Evolutionary conservation across 2,329 filamentous ascomycete species (phyloP).

Genomic region (Capronia coronata): DNA sequence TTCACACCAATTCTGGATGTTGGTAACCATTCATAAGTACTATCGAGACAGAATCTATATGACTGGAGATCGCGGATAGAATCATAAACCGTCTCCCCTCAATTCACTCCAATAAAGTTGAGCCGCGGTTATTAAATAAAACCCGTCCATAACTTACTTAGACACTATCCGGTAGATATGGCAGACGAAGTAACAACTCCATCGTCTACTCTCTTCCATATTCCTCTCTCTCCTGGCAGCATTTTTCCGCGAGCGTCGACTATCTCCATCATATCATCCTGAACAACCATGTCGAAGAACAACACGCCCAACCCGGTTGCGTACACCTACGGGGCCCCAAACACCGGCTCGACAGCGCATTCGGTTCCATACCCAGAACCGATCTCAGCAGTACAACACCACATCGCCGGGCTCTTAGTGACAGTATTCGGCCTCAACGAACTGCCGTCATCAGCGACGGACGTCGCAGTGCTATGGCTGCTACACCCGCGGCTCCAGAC

Average conservation of each 20-base stretch:
- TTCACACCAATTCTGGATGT: too few relatives aligned
- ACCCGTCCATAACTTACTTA: neutral
- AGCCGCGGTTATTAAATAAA: neutral
- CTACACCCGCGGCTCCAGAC: conserved; percentile 70
- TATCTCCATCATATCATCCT: too few relatives aligned
- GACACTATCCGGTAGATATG: too few relatives aligned
- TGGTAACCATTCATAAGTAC: too few relatives aligned
- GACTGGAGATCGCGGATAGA: too few relatives aligned
- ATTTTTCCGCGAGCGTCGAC: too few relatives aligned
- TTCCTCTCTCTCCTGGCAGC: too few relatives aligned
- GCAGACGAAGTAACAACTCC: too few relatives aligned
- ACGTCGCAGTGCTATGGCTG: conserved; percentile 79
- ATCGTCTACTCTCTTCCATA: too few relatives aligned
- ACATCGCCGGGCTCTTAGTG: conserved; percentile 70
- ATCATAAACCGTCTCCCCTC: neutral
- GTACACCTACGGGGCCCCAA: conserved; percentile 24
- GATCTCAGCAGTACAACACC: conserved; percentile 44
- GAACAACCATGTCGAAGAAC: conserved; percentile 7
- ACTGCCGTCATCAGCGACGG: conserved; percentile 49
- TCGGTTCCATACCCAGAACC: conserved; percentile 25
- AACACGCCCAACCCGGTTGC: conserved; percentile 24
- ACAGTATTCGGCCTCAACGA: conserved; percentile 77
- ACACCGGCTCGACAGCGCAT: conserved; percentile 22
- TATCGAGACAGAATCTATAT: too few relatives aligned
- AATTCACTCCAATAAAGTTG: neutral